A percentile compares a stretch with the other conserved stretches of the same genome.
phyloP scores from a whole-genome alignment of 176 grass and related monocot species.

The sorghum (Sorghum bicolor) region DNA sequence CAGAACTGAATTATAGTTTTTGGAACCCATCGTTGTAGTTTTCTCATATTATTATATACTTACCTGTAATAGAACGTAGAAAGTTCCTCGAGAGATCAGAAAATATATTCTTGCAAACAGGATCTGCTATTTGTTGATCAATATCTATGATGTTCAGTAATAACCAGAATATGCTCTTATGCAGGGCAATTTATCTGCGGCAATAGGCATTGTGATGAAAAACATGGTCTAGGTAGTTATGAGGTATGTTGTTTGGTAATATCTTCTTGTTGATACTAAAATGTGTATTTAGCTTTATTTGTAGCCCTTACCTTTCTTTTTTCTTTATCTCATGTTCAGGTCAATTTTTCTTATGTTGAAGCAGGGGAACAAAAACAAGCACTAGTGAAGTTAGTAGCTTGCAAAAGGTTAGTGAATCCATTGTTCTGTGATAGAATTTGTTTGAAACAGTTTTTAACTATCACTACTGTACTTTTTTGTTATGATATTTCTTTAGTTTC shows the following conservation, averaged over 20 bases:
- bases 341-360: conserved; percentile 97
- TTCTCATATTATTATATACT: background rate
- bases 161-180: background rate
- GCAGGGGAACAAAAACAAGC: conserved; percentile 80
- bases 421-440: background rate
- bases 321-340: conserved; percentile 29
- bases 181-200: conserved; percentile 94
- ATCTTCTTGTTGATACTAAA: conserved; percentile 1
- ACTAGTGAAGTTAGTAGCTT: conserved; percentile 93
- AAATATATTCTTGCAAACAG: background rate
- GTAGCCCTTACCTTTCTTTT: background rate
- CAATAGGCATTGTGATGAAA: conserved; percentile 72
- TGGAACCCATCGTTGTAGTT: background rate
- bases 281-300: background rate
- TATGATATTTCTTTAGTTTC: background rate
- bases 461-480: background rate
- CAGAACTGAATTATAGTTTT: background rate
- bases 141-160: background rate
- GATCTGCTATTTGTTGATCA: background rate
- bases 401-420: conserved; percentile 56
- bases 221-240: conserved; percentile 71
- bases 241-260: conserved; percentile 55
- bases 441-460: background rate
- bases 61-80: background rate
- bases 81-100: background rate